phyloP scores from a whole-genome alignment of 441 rosid genomes.

The Adansonia madagascariensis region DNA sequence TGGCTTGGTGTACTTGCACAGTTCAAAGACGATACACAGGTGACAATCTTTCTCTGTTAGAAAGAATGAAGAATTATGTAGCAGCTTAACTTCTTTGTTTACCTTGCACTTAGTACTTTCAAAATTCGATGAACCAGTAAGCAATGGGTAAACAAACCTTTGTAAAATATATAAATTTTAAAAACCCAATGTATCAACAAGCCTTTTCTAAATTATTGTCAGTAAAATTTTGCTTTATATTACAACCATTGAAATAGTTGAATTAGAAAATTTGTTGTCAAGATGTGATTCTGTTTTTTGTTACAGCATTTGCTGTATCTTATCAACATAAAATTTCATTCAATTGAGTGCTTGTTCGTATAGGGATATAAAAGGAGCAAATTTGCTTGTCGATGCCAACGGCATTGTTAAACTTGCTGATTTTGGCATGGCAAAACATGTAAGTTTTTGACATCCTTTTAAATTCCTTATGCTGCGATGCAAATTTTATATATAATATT shows the following conservation, averaged over 20 bases:
- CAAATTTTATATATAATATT: background rate
- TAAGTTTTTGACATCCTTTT: conserved; percentile 33
- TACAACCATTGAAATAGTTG: conserved; percentile 1
- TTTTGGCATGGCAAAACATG: conserved; percentile 75
- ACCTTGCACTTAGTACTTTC: background rate
- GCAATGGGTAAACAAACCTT: background rate
- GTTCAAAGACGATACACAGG: conserved; percentile 77
- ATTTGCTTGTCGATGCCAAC: conserved; percentile 66
- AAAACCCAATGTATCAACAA: background rate
- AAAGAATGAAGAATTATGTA: conserved; percentile 6
- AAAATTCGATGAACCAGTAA: conserved; percentile 19
- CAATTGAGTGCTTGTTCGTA: conserved; percentile 29
- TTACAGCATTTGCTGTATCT: conserved; percentile 13
- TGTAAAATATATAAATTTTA: conserved; percentile 8
- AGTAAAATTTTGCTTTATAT: background rate
- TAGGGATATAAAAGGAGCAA: conserved; percentile 85
- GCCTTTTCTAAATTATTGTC: background rate
- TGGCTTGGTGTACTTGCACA: conserved; percentile 73
- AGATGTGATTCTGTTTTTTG: conserved; percentile 17
- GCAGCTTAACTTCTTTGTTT: conserved; percentile 2
- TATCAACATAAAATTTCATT: conserved; percentile 3
- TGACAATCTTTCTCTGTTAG: conserved; percentile 21
- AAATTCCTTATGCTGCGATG: background rate
- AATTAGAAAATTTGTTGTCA: background rate
- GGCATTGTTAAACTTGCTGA: conserved; percentile 69